Conservation (phyloP, 2,329 filamentous ascomycete species). For the Huntiella bhutanensis region DNA sequence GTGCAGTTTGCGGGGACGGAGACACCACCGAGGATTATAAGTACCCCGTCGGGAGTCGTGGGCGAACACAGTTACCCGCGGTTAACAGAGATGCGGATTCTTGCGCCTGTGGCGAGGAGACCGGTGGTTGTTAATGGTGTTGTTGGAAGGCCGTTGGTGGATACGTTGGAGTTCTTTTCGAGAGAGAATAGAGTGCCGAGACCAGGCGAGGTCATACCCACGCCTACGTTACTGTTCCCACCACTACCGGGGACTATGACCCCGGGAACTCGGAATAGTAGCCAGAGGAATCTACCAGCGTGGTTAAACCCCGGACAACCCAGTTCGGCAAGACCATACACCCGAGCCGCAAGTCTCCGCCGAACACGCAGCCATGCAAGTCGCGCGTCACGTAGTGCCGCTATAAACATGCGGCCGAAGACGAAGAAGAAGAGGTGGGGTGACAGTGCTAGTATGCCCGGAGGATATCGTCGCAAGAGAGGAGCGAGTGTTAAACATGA, state of each 20-base stretch:
- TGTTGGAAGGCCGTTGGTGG: slow-evolving; percentile 26
- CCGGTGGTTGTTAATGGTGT: slow-evolving; percentile 22
- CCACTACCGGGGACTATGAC: not conserved
- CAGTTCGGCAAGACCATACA: not conserved
- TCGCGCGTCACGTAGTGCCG: slow-evolving; percentile 28
- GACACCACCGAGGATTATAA: slow-evolving; percentile 34
- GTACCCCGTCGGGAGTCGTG: slow-evolving; percentile 34
- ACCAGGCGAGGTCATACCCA: too few relatives aligned
- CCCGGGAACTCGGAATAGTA: not conserved
- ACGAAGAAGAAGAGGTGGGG: slow-evolving; percentile 18
- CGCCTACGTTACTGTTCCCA: slow-evolving; percentile 4
- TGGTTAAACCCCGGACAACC: slow-evolving; percentile 1
- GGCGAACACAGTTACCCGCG: slow-evolving; percentile 16
- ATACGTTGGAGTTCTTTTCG: slow-evolving; percentile 23
- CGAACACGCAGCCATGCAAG: slow-evolving; percentile 36
- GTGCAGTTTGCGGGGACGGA: not conserved
- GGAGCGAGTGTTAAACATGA: slow-evolving; percentile 20
- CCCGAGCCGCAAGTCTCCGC: slow-evolving; percentile 22
- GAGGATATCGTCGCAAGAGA: slow-evolving; percentile 15
- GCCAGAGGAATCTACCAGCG: not conserved
- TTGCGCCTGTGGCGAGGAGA: slow-evolving; percentile 34
- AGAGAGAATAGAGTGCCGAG: too few relatives aligned
- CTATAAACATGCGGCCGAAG: slow-evolving; percentile 38
- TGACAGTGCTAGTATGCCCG: slow-evolving; percentile 1
- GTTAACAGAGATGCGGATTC: slow-evolving; percentile 25